Evolutionary conservation across 1,284 basidiomycete species (phyloP).

Genomic region (Trichosporon sp.): DNA sequence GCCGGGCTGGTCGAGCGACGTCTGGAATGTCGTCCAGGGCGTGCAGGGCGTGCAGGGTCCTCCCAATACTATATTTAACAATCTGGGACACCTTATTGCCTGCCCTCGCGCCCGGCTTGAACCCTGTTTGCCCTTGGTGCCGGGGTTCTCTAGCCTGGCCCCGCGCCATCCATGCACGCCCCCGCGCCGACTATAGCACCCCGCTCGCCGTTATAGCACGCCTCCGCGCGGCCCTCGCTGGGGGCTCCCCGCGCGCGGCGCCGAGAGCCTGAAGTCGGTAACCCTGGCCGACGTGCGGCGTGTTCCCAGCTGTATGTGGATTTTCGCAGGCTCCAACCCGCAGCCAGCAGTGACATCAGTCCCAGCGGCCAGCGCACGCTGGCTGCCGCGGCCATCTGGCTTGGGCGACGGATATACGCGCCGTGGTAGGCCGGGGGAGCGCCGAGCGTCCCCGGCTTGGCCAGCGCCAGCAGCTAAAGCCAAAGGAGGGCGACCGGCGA

Average conservation of each 20-base stretch:
- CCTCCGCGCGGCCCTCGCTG: background rate
- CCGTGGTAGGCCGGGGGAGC: background rate
- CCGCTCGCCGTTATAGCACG: background rate
- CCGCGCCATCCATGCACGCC: background rate
- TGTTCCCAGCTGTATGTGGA: too few species aligned
- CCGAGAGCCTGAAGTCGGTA: background rate
- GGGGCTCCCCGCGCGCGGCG: background rate
- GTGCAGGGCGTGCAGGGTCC: too few species aligned
- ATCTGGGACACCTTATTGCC: background rate
- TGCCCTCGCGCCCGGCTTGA: background rate
- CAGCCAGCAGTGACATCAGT: background rate
- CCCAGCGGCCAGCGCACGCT: too few species aligned
- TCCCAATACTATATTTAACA: background rate
- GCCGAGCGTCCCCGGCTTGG: too few species aligned
- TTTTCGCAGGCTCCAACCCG: background rate
- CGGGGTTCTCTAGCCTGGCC: background rate
- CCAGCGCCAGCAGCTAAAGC: too few species aligned
- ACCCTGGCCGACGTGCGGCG: too few species aligned
- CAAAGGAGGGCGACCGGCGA: background rate
- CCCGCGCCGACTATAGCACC: background rate
- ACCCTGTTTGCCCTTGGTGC: background rate
- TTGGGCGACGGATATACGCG: background rate
- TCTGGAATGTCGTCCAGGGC: background rate
- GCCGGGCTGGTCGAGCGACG: background rate
- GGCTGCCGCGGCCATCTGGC: background rate